These are phyloP conservation scores for Trichomonas tenax DNA, from an alignment of 208 protist genomes.

Conservation along the genomic window DNA sequence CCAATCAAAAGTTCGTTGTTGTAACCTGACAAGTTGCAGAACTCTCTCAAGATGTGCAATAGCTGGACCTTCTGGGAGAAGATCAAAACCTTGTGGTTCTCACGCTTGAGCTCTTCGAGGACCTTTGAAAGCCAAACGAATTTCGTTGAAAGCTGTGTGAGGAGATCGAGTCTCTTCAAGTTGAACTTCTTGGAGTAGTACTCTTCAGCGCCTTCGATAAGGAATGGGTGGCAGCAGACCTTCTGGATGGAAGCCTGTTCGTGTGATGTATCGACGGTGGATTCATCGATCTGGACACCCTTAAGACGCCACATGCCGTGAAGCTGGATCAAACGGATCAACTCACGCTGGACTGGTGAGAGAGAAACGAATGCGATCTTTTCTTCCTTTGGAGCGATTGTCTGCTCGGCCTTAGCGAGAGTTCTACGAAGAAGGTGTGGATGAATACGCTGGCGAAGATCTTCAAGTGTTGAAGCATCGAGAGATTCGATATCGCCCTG, in stretches of 20 bases:
- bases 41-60: constrained; percentile 46
- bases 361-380: constrained; percentile 32
- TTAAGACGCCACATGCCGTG: not conserved
- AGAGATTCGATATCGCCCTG: not conserved
- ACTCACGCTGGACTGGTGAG: constrained; percentile 25
- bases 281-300: not conserved
- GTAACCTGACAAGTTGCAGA: constrained; percentile 10
- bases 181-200: constrained; percentile 28
- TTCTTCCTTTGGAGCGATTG: constrained; percentile 34
- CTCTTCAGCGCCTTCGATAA: constrained; percentile 74
- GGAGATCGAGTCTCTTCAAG: not conserved
- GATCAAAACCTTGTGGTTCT: constrained; percentile 82
- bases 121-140: constrained; percentile 36
- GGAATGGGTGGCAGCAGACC: constrained; percentile 77
- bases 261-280: constrained; percentile 5
- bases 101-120: constrained; percentile 38
- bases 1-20: constrained; percentile 24
- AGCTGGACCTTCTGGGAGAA: constrained; percentile 77
- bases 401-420: constrained; percentile 25
- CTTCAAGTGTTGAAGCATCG: not conserved
- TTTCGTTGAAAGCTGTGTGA: constrained; percentile 7
- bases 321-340: not conserved
- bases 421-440: not conserved
- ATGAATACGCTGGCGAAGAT: not conserved
- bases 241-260: constrained; percentile 40